Percentiles rank a stretch among this genome's conserved stretches.
Conservation (phyloP, 2,329 filamentous ascomycete species). For the Knufia petricola region DNA sequence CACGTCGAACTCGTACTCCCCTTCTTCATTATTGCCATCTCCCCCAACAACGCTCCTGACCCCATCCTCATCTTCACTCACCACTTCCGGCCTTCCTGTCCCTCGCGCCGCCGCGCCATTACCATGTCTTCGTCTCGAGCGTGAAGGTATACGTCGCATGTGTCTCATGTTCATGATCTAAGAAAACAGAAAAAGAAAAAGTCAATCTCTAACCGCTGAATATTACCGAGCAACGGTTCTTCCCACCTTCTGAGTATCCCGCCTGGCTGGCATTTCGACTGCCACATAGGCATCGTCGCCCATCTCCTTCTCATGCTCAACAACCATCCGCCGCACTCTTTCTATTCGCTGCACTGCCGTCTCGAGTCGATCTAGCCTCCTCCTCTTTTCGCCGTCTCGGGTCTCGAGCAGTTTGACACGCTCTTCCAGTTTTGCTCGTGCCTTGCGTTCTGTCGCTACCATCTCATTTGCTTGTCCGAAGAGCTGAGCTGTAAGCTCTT, state of each 20-base stretch:
- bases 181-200: neutral
- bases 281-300: neutral
- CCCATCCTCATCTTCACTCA: conserved; percentile 3
- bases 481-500: conserved; percentile 50
- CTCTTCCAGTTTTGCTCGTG: conserved; percentile 43
- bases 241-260: neutral
- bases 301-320: conserved; percentile 7
- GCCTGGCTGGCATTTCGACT: neutral
- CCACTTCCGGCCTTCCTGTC: neutral
- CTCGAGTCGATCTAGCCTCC: conserved; percentile 45
- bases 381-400: conserved; percentile 42
- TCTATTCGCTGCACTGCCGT: conserved; percentile 47
- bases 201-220: neutral
- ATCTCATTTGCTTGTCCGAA: conserved; percentile 59
- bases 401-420: conserved; percentile 38
- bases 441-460: conserved; percentile 53
- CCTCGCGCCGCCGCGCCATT: neutral
- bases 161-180: conserved; percentile 3
- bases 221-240: neutral
- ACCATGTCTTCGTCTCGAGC: conserved; percentile 1
- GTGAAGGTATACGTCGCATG: conserved; percentile 3
- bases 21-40: neutral
- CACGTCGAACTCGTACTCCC: neutral
- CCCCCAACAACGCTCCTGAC: neutral
- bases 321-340: conserved; percentile 46